Evolutionary conservation across 257 asterid species (phyloP).

Genomic region (Verbascum thapsus): DNA sequence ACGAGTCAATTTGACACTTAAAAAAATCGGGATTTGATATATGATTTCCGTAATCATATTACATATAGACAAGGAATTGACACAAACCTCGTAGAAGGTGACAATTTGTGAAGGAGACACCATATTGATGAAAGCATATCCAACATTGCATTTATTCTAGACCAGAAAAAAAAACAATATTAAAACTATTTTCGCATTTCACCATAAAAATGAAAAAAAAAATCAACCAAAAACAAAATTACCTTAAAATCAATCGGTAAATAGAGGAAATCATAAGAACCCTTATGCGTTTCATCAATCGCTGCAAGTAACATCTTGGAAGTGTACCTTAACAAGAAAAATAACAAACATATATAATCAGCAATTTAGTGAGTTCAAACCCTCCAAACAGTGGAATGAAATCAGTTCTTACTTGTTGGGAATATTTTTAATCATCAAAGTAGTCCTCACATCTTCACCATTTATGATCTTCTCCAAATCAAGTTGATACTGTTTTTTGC

Average conservation of each 20-base stretch:
- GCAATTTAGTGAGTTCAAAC: constrained; percentile 4
- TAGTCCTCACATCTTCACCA: constrained; percentile 88
- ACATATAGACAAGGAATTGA: too few relatives aligned
- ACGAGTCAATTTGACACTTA: background rate
- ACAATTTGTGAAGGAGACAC: constrained; percentile 75
- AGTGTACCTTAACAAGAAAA: constrained; percentile 70
- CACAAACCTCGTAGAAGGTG: constrained; percentile 85
- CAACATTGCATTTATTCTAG: constrained; percentile 98
- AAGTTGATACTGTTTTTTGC: constrained; percentile 82
- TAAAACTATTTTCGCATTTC: too few relatives aligned
- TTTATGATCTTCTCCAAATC: constrained; percentile 77
- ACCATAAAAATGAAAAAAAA: constrained; percentile 11
- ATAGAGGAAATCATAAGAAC: constrained; percentile 89
- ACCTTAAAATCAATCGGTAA: constrained; percentile 98
- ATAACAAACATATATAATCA: constrained; percentile 22
- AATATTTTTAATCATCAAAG: constrained; percentile 92
- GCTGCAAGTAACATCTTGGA: constrained; percentile 92
- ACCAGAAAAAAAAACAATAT: constrained; percentile 29
- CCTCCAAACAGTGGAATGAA: constrained; percentile 15
- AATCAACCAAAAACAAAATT: constrained; percentile 22
- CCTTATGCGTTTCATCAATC: constrained; percentile 90
- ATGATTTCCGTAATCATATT: too few relatives aligned
- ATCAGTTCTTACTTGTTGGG: constrained; percentile 87
- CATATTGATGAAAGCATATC: constrained; percentile 97
- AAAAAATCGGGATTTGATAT: background rate